Evolutionary conservation across 129 eudicot genomes (phyloP).

Genomic region (Escallonia herrerae): DNA sequence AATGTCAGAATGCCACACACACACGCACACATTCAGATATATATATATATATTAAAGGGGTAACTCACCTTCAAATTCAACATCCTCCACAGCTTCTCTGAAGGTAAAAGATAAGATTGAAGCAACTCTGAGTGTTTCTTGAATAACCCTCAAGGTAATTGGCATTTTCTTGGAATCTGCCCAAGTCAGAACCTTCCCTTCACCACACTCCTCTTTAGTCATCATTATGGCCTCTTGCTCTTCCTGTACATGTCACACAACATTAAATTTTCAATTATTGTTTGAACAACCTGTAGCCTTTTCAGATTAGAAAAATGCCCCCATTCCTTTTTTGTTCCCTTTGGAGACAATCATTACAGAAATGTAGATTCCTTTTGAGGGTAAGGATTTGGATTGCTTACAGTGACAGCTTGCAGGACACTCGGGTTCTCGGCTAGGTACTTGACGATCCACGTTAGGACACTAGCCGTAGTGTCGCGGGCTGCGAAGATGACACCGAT

Average conservation of each 20-base stretch:
- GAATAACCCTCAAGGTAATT: constrained; percentile 78
- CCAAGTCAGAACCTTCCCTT: constrained; percentile 52
- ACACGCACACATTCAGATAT: neutral
- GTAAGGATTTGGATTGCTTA: constrained; percentile 21
- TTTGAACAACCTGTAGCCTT: too few relatives aligned
- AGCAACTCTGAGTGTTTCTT: constrained; percentile 96
- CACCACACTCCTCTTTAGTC: constrained; percentile 44
- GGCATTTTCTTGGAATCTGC: constrained; percentile 90
- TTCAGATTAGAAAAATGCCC: too few relatives aligned
- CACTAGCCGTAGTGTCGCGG: constrained; percentile 91
- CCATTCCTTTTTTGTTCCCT: too few relatives aligned
- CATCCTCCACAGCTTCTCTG: constrained; percentile 99
- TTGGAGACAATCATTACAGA: too few relatives aligned
- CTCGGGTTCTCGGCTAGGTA: constrained; percentile 76
- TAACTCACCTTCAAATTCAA: constrained; percentile 83
- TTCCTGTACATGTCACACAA: constrained; percentile 44
- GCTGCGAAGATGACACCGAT: constrained; percentile 97
- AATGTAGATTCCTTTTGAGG: neutral
- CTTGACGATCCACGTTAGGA: constrained; percentile 91
- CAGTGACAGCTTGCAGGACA: constrained; percentile 85
- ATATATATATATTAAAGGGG: neutral
- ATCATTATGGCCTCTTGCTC: constrained; percentile 85
- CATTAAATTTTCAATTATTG: too few relatives aligned
- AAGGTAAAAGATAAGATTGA: constrained; percentile 90
- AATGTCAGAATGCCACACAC: neutral